Evolutionary conservation across 352 stramenopile genomes (phyloP).

Genomic region (Labyrinthula sp.): DNA sequence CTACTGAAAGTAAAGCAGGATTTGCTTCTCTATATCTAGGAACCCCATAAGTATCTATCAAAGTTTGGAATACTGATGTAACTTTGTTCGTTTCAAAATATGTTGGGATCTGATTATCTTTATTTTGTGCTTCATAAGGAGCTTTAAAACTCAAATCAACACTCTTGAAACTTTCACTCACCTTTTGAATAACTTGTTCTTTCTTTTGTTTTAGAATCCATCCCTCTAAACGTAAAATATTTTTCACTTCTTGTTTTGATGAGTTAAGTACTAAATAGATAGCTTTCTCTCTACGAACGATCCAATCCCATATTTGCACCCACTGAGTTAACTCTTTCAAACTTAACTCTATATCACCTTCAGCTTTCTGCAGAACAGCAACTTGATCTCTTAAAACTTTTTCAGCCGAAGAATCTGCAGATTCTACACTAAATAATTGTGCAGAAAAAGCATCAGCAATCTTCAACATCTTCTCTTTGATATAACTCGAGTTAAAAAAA

Average conservation of each 20-base stretch:
- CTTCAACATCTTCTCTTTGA: conserved; percentile 90
- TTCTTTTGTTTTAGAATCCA: conserved; percentile 70
- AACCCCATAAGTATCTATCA: conserved; percentile 96
- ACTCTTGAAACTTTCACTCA: conserved; percentile 59
- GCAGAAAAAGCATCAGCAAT: conserved; percentile 93
- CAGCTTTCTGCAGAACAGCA: conserved; percentile 86
- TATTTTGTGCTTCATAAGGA: conserved; percentile 60
- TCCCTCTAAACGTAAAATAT: conserved; percentile 82
- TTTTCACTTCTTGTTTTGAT: conserved; percentile 83
- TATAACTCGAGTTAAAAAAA: conserved; percentile 74
- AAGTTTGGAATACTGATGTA: conserved; percentile 87
- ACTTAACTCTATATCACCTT: conserved; percentile 70
- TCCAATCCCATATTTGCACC: conserved; percentile 87
- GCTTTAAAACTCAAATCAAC: conserved; percentile 56
- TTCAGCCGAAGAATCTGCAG: conserved; percentile 51
- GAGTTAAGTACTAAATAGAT: conserved; percentile 94
- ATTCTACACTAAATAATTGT: conserved; percentile 70
- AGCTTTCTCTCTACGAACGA: conserved; percentile 81
- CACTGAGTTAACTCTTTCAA: conserved; percentile 72
- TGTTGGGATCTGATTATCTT: conserved; percentile 80
- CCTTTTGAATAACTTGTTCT: conserved; percentile 35
- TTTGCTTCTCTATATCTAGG: conserved; percentile 94
- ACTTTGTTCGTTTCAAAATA: conserved; percentile 98
- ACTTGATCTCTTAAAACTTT: conserved; percentile 79
- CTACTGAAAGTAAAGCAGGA: conserved; percentile 86